Base-by-base conservation (phyloP, 805 yeast genomes). In the Starmerella roubikii region DNA sequence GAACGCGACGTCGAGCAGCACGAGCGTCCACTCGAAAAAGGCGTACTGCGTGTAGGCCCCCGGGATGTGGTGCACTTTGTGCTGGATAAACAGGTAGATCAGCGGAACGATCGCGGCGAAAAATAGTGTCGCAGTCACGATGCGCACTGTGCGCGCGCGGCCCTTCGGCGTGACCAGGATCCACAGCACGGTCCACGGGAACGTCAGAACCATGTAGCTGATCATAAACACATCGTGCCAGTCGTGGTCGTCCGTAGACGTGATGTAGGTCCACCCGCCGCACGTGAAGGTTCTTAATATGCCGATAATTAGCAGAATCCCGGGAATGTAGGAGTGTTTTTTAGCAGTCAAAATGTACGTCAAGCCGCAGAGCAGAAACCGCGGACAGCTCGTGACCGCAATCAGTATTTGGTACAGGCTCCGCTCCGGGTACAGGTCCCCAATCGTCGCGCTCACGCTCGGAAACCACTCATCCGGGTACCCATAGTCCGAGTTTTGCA, bases 391-490 rank as follows among this genome's bases (percentile, higher is more conserved):
- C 1, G 97, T 86, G 33, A 88, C 59, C 1, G 97, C 98, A 48
- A 91, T 91, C 46, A 88, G 61, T 27, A 88, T 68, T 61, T 91
- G 98, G 58, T 88, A 91, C 16, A 91, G 61, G 1, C 94, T 82
- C 48, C 98, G 67, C 60, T 91, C 98, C 0, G 98, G 98, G 56
- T 85, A 91, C 44, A 96, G 62, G 57, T 91, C 98, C 32, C 98
- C 98, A 55, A 91, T 91, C 1, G 98, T 74, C 1, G 98, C 97
- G 27, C 93, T 79, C 2, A 91, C 98, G 53, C 93, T 78, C 2
- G 98, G 98, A 56, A 91, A 88, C 97, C 98, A 91, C 59, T 91
- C 98, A 43, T 86, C 91, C 2, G 98, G 98, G 55, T 84, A 91
- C 1, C 94, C 93, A 55, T 66, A 86, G 47, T 74, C 72, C 34